These are phyloP conservation scores for Euphorbia pulcherrima DNA, from an alignment of 345 rosid species.

Conservation along the genomic window DNA sequence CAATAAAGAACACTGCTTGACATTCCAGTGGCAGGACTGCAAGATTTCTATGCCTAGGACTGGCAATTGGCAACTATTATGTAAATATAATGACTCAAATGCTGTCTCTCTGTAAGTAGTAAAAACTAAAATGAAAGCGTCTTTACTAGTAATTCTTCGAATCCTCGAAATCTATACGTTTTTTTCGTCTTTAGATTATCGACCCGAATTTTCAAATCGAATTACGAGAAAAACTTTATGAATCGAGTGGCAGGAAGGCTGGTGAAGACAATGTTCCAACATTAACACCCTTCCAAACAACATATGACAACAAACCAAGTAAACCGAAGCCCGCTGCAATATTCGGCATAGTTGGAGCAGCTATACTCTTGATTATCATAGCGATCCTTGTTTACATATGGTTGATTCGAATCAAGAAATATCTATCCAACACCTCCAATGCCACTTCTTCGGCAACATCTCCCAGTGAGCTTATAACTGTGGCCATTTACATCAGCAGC, in stretches of 20 bases:
- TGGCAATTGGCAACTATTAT: constrained; percentile 23
- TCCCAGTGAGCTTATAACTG: constrained; percentile 7
- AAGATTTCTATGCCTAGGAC: constrained; percentile 31
- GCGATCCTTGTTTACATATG: constrained; percentile 35
- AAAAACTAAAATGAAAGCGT: background rate
- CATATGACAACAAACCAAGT: constrained; percentile 27
- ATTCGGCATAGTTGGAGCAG: constrained; percentile 36
- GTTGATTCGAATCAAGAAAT: constrained; percentile 36
- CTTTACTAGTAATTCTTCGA: constrained; percentile 12
- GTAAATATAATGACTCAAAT: constrained; percentile 16
- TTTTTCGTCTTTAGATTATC: constrained; percentile 21
- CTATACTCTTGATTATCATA: constrained; percentile 34
- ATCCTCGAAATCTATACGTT: constrained; percentile 23
- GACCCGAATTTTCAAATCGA: constrained; percentile 19
- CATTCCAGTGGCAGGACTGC: constrained; percentile 18
- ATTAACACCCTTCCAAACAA: constrained; percentile 30
- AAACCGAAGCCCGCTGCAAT: constrained; percentile 37
- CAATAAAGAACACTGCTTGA: constrained; percentile 23
- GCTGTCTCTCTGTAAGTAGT: constrained; percentile 34
- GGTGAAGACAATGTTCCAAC: constrained; percentile 37
- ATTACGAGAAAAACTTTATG: constrained; percentile 22
- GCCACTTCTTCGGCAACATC: constrained; percentile 35
- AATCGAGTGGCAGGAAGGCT: constrained; percentile 27
- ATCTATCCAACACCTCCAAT: constrained; percentile 27
- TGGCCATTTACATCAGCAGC: background rate